Percentiles rank a stretch among this genome's conserved stretches.
These are phyloP conservation scores for Termitomyces sp. DNA, from an alignment of 768 basidiomycete species.

Conservation along the genomic window DNA sequence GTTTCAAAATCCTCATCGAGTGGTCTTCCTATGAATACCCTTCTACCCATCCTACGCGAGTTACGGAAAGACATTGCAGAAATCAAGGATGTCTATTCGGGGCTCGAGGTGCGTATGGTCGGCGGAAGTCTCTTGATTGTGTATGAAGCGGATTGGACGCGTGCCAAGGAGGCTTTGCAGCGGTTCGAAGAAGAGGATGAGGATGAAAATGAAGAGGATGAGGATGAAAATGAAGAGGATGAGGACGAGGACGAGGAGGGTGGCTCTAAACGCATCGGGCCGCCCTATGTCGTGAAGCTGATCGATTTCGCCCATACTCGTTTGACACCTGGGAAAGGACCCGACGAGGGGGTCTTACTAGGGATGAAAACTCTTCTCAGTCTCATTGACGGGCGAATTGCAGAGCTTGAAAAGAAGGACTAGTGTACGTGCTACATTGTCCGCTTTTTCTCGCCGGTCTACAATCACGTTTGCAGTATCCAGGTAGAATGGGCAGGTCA, in stretches of 20 bases:
- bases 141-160: conserved; percentile 52
- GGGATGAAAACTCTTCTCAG: conserved; percentile 65
- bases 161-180: conserved; percentile 12
- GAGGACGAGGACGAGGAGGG: conserved; percentile 11
- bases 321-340: conserved; percentile 61
- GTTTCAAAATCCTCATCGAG: conserved; percentile 8
- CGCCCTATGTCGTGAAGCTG: conserved; percentile 63
- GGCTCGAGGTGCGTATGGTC: conserved; percentile 71
- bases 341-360: conserved; percentile 70
- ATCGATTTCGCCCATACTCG: conserved; percentile 96
- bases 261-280: conserved; percentile 31
- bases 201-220: conserved; percentile 9
- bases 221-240: conserved; percentile 7
- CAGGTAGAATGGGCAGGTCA: neutral
- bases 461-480: neutral
- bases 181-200: conserved; percentile 11
- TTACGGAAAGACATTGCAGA: conserved; percentile 49
- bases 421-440: neutral
- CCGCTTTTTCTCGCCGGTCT: neutral
- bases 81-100: conserved; percentile 43
- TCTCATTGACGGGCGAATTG: conserved; percentile 42
- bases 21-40: conserved; percentile 51
- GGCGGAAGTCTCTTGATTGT: conserved; percentile 78
- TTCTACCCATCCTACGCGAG: conserved; percentile 53
- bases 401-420: conserved; percentile 9